Base-by-base conservation (phyloP, 106 monocot species). In the Posidonia australis region DNA sequence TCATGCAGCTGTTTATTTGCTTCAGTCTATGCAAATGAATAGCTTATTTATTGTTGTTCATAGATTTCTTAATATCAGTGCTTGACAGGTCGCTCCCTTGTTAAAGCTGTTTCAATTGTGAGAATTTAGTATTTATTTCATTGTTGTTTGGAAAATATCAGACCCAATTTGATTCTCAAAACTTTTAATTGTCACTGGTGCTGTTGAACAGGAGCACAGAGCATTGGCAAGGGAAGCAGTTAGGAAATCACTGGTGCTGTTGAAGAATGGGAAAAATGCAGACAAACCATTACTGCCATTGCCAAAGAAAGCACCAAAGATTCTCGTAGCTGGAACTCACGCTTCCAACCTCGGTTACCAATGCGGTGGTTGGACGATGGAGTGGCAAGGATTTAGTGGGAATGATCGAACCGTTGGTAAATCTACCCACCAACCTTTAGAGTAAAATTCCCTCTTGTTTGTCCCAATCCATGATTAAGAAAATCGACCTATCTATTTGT, bases 301-400 rank as follows among this genome's bases (percentile, higher is more conserved):
- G 9, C 74, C 86, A 13, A 86, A 82, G 73, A 88, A 81, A 30
- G 73, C 66, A 13, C 32, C 58, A 18, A 83, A 65, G 48, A 81
- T 88, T 44, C 78, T 88, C 20, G 88, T 88, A 23, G 81, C 84
- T 21, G 88, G 88, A 30, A 68, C 64, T 18, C 88, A 88, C 74
- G 84, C 84, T 13, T 67, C 78, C 56, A 81, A 88, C 63, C 70
- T 88, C 46, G 88, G 88, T 11, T 84, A 81, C 26, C 88, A 88
- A 14, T 88, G 88, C 74, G 88, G 88, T 44, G 88, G 88, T 10
- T 88, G 88, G 88, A 78, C 81, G 6, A 84, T 88, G 53, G 44
- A 72, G 51, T 88, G 88, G 88, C 70, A 76, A 28, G 84, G 84
- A 24, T 64, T 32, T 1, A 78, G 71, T 49, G 88, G 88, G 51